phyloP scores from a whole-genome alignment of 2,329 filamentous ascomycete genomes.

The Colletotrichum tropicicola region DNA sequence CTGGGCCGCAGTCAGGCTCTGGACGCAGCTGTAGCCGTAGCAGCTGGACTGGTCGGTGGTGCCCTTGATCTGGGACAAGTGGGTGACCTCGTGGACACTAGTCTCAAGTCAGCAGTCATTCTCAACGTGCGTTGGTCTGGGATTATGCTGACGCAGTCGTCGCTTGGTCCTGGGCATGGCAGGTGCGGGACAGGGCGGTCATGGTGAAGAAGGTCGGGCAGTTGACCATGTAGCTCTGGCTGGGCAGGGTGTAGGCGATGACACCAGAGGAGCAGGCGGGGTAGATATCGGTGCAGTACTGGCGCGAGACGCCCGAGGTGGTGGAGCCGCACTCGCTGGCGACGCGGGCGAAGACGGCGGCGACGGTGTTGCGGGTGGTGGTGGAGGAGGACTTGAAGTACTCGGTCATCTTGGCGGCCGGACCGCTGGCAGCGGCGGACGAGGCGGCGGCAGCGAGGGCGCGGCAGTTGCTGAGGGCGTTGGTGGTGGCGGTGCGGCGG shows the following conservation, averaged over 20 bases:
- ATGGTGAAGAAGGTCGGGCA: slow-evolving; percentile 69
- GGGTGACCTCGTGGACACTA: slow-evolving; percentile 72
- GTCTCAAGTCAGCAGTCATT: neutral
- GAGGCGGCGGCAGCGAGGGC: slow-evolving; percentile 62
- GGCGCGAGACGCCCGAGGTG: slow-evolving; percentile 55
- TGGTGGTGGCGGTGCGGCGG: slow-evolving; percentile 52
- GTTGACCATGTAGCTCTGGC: slow-evolving; percentile 65
- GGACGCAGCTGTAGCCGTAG: slow-evolving; percentile 63
- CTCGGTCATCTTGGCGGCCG: slow-evolving; percentile 59
- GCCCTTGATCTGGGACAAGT: slow-evolving; percentile 64
- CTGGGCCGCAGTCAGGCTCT: slow-evolving; percentile 52
- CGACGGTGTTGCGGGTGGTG: slow-evolving; percentile 57
- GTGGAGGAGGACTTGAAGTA: slow-evolving; percentile 69
- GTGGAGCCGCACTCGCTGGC: slow-evolving; percentile 63
- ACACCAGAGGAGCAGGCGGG: slow-evolving; percentile 51
- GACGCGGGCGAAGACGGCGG: slow-evolving; percentile 59
- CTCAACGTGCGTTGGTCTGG: neutral
- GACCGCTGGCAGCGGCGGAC: slow-evolving; percentile 57
- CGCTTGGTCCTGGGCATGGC: slow-evolving; percentile 72
- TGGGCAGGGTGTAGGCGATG: slow-evolving; percentile 48
- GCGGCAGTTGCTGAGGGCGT: slow-evolving; percentile 63
- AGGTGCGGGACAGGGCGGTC: slow-evolving; percentile 55
- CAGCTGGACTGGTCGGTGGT: slow-evolving; percentile 65
- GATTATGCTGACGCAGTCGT: slow-evolving; percentile 54
- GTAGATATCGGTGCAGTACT: slow-evolving; percentile 68